Percentiles rank a stretch among this genome's conserved stretches.
These are phyloP conservation scores for Pholiota molesta DNA, from an alignment of 768 basidiomycete genomes.

Conservation along the genomic window DNA sequence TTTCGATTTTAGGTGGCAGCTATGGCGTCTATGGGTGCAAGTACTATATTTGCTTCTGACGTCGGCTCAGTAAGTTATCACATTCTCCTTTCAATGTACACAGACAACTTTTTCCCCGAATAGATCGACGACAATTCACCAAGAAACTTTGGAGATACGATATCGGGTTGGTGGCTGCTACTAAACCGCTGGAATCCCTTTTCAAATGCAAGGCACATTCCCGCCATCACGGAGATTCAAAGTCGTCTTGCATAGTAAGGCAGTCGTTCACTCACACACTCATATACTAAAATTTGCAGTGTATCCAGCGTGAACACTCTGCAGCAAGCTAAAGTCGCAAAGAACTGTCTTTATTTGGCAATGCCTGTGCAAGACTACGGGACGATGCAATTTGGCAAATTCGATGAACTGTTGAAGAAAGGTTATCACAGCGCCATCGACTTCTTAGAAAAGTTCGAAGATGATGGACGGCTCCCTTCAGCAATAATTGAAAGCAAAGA, in stretches of 20 bases:
- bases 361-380: slow-evolving; percentile 98
- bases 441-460: slow-evolving; percentile 76
- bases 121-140: slow-evolving; percentile 95
- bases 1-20: slow-evolving; percentile 69
- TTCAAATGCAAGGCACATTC: slow-evolving; percentile 73
- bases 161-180: slow-evolving; percentile 96
- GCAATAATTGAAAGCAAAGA: slow-evolving; percentile 64
- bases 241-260: slow-evolving; percentile 93
- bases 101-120: slow-evolving; percentile 1
- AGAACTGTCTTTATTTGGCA: slow-evolving; percentile 87
- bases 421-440: slow-evolving; percentile 77
- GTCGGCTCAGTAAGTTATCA: slow-evolving; percentile 74
- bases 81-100: not conserved
- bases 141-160: slow-evolving; percentile 89
- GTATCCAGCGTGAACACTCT: slow-evolving; percentile 95
- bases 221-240: slow-evolving; percentile 92
- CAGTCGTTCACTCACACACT: not conserved
- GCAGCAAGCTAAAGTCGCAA: slow-evolving; percentile 91
- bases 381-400: slow-evolving; percentile 88
- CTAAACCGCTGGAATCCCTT: slow-evolving; percentile 94
- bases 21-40: slow-evolving; percentile 92
- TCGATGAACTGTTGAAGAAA: slow-evolving; percentile 83
- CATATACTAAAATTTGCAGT: slow-evolving; percentile 42
- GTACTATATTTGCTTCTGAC: slow-evolving; percentile 89
- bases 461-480: slow-evolving; percentile 84